A percentile compares a stretch with the other conserved stretches of the same genome.
phyloP scores from a whole-genome alignment of 225 moss, liverwort and hornwort species.

The Thuidium tamariscinum region DNA sequence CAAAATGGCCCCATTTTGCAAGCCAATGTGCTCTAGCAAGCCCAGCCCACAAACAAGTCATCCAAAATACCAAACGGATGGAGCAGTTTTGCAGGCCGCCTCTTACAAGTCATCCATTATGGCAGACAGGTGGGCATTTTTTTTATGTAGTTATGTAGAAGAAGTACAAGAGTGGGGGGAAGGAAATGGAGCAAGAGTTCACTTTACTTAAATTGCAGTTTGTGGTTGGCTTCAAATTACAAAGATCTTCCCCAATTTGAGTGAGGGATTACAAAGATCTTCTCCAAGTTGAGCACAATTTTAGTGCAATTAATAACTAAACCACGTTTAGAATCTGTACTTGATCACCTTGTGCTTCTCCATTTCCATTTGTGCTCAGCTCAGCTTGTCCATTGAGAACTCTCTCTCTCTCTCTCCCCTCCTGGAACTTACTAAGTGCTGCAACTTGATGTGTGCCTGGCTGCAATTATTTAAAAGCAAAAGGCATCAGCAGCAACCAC shows the following conservation, averaged over 20 bases:
- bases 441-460: neutral
- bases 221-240: no score
- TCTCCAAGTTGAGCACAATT: neutral
- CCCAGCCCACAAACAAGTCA: no score
- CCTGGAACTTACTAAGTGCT: neutral
- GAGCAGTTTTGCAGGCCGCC: no score
- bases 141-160: neutral
- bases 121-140: no score
- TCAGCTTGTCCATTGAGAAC: neutral
- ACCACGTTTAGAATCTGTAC: neutral
- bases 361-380: neutral
- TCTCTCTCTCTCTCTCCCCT: neutral
- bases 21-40: no score
- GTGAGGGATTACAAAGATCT: neutral
- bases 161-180: neutral
- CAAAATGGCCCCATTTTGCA: no score
- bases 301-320: no score
- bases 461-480: neutral
- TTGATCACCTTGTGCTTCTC: neutral
- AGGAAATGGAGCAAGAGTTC: neutral
- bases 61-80: no score
- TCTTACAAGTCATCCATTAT: no score
- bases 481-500: neutral
- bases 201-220: neutral
- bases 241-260: neutral